Evolutionary conservation across 768 basidiomycete species (phyloP), one percentile per base, ranked within the genome.

Genomic region (Boletus vinaceobasis): DNA sequence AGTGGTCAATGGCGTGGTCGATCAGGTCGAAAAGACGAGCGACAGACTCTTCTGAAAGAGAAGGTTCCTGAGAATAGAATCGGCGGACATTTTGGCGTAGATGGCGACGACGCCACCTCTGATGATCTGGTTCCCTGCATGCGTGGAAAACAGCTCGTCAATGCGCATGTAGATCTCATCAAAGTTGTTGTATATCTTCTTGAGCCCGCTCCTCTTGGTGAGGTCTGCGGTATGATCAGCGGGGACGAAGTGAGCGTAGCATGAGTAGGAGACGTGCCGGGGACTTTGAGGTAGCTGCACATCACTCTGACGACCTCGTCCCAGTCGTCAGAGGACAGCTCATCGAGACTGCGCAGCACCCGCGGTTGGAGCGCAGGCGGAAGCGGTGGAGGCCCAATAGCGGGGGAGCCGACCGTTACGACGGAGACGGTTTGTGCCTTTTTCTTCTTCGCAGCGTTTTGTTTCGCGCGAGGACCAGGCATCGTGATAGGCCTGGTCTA

Each of bases 1-100:
- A 1, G 11, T 17, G 29, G 56, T 55, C 43, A 59, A 29, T 11
- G 9, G 11, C 10, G 17, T 32, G 15, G 5, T 5, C 29, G 27
- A 42, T n/a, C 1, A 37, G 15, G 10, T 32, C 14, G 26, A 26
- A 5, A 17, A 10, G 11, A 39, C 35, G 32, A 48, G 43, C 58
- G 5, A 50, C 53, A 7, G 1, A 85, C 85, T 85, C 74, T 77
- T 77, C 35, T 77, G 72, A 59, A 84, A 78, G 15, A 87, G 71
- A 55, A 81, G 80, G 66, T 85, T 79, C 17, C 86, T 74, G 52
- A 86, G 66, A 36, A 86, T 72, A 3, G 81, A 74, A 63, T 86
- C 85, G 0, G 74, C 75, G 32, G 76, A 85, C 81, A 87, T 83
- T 61, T 82, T 83, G 15, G 84, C 78, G 58, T 79, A 85, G 45